Conservation (phyloP, 805 yeast genomes). For the Metschnikowia drakensbergensis region DNA sequence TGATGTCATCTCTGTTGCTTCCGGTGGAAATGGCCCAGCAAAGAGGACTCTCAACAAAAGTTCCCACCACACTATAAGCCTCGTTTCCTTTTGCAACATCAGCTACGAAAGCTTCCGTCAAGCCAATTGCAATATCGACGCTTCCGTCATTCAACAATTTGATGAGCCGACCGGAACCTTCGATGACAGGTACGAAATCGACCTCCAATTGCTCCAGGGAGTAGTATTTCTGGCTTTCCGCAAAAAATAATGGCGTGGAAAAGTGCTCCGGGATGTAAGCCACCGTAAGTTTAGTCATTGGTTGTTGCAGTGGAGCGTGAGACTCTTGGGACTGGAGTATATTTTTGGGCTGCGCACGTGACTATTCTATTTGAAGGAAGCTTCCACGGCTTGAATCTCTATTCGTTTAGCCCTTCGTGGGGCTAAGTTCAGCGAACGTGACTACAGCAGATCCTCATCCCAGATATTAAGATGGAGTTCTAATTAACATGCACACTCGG, state of each 20-base stretch:
- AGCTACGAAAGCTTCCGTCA: conserved; percentile 87
- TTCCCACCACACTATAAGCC: conserved; percentile 65
- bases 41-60: conserved; percentile 81
- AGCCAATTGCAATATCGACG: conserved; percentile 79
- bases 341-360: not conserved
- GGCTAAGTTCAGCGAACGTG: too few relatives aligned
- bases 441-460: not conserved
- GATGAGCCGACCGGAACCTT: conserved; percentile 87
- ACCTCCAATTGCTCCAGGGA: conserved; percentile 47
- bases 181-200: conserved; percentile 65
- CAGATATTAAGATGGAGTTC: not conserved
- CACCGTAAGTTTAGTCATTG: conserved; percentile 38
- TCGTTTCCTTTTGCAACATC: conserved; percentile 71
- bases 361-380: not conserved
- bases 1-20: conserved; percentile 50
- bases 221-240: conserved; percentile 56
- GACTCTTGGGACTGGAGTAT: not conserved
- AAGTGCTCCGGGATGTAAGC: conserved; percentile 93
- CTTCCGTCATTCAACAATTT: conserved; percentile 60
- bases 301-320: not conserved
- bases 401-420: not conserved
- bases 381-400: not conserved
- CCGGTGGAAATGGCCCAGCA: conserved; percentile 93
- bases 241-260: conserved; percentile 79
- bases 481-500: conserved; percentile 19